Evolutionary conservation across 164 flowering plant species (phyloP).

Genomic region (Euptelea pleiosperma): DNA sequence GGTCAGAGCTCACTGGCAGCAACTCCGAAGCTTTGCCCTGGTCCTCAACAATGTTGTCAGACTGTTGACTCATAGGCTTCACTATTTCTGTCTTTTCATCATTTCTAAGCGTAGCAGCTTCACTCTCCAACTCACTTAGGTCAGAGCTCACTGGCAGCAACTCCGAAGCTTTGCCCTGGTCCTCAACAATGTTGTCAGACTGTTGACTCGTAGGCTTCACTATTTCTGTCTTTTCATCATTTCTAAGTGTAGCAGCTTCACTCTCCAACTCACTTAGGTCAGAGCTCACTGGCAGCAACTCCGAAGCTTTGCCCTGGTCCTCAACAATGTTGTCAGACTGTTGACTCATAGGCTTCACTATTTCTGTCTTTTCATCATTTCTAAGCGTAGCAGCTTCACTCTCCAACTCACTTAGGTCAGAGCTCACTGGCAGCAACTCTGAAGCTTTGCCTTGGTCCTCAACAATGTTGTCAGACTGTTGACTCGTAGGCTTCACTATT

Average conservation of each 20-base stretch:
- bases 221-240: constrained; percentile 18
- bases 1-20: constrained; percentile 15
- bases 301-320: constrained; percentile 7
- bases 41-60: constrained; percentile 5
- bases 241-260: constrained; percentile 14
- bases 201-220: constrained; percentile 7
- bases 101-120: constrained; percentile 14
- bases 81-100: constrained; percentile 50
- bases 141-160: constrained; percentile 7
- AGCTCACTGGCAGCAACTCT: constrained; percentile 1
- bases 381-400: constrained; percentile 12
- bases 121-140: constrained; percentile 7
- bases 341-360: constrained; percentile 9
- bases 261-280: constrained; percentile 9
- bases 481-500: constrained; percentile 10
- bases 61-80: constrained; percentile 25
- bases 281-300: constrained; percentile 4
- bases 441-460: constrained; percentile 6
- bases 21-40: constrained; percentile 22
- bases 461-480: neutral
- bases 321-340: neutral
- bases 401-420: constrained; percentile 11
- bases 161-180: constrained; percentile 7
- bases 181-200: neutral
- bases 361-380: constrained; percentile 18